These are phyloP conservation scores for Flaveria ramosissima DNA, from an alignment of 129 eudicot species.

Conservation along the genomic window DNA sequence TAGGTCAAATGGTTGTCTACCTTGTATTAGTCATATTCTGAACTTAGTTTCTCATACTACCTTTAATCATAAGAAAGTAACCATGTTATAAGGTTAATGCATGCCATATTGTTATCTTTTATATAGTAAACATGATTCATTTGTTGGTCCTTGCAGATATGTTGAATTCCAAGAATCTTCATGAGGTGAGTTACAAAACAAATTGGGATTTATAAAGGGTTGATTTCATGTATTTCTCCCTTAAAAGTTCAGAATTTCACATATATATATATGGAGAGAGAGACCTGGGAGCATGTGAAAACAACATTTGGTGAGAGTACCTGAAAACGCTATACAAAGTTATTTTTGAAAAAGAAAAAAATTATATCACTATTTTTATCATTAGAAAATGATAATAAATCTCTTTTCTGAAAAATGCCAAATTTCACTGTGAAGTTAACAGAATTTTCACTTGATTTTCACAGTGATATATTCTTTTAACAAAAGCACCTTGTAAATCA, in stretches of 20 bases:
- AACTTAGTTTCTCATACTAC: background rate
- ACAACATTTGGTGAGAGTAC: background rate
- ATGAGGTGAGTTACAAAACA: conserved; percentile 41
- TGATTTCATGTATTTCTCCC: background rate
- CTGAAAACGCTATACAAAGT: background rate
- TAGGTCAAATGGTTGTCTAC: conserved; percentile 3
- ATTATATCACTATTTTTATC: background rate
- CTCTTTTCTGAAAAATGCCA: background rate
- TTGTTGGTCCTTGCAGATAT: conserved; percentile 47
- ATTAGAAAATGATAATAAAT: background rate
- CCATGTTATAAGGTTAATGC: background rate
- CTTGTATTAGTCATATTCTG: background rate
- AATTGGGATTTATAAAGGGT: background rate
- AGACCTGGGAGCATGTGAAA: background rate
- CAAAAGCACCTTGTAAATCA: background rate
- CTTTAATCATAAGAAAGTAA: background rate
- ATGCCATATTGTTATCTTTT: conserved; percentile 3
- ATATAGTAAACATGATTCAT: conserved; percentile 1
- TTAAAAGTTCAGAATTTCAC: background rate
- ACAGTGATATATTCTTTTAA: background rate
- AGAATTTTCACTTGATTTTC: background rate
- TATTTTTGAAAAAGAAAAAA: background rate
- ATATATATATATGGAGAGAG: background rate
- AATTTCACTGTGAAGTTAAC: background rate
- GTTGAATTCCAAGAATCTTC: conserved; percentile 42